Evolutionary conservation across 371 early-diverging fungal genomes (phyloP).

Genomic region (Mycotypha africana): DNA sequence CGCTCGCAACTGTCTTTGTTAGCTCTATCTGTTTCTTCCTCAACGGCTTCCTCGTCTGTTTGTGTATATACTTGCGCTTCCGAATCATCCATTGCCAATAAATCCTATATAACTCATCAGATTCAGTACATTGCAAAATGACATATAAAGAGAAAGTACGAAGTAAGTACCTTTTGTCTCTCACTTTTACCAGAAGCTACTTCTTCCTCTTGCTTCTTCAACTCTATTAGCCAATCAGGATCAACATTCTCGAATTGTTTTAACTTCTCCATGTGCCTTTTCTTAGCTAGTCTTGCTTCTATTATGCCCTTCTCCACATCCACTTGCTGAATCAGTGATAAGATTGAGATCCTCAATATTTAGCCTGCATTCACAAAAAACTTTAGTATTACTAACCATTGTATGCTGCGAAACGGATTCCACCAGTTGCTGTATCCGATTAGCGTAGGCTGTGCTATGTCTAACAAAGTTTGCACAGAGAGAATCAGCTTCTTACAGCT

Average conservation of each 20-base stretch:
- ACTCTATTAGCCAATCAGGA: slow-evolving; percentile 30
- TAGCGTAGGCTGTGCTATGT: neutral
- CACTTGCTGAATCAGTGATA: slow-evolving; percentile 21
- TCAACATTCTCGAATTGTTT: slow-evolving; percentile 20
- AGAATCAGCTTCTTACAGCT: too few species aligned
- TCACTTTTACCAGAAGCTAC: slow-evolving; percentile 1
- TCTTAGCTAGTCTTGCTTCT: slow-evolving; percentile 24
- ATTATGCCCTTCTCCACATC: slow-evolving; percentile 23
- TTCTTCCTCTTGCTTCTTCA: slow-evolving; percentile 13
- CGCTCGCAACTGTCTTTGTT: too few species aligned
- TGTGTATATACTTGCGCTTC: neutral
- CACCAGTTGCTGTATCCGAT: slow-evolving; percentile 7
- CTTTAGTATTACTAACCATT: too few species aligned
- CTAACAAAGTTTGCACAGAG: too few species aligned
- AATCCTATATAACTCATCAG: neutral
- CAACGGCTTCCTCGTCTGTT: neutral
- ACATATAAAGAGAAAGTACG: too few species aligned
- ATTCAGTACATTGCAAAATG: too few species aligned
- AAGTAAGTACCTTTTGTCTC: too few species aligned
- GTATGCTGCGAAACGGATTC: slow-evolving; percentile 8
- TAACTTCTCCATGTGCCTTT: slow-evolving; percentile 22
- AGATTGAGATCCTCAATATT: neutral
- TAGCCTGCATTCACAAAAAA: neutral
- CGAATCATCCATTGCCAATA: slow-evolving; percentile 3
- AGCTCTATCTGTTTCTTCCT: neutral